phyloP scores from a whole-genome alignment of 2,329 filamentous ascomycete genomes.

The Venturiaceae sp. region DNA sequence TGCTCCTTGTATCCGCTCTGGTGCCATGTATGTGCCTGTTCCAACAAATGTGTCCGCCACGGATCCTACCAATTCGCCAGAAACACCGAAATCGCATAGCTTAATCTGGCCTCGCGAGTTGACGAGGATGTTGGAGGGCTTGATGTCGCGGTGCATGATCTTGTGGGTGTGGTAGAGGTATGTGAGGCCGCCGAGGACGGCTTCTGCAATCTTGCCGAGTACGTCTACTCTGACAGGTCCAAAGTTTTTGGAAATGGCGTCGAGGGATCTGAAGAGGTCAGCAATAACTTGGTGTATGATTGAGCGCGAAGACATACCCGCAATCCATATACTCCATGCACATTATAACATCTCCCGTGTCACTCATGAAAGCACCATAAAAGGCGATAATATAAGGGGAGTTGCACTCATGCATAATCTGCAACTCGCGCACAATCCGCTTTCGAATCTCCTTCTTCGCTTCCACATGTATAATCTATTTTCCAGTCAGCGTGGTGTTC shows the following conservation, averaged over 20 bases:
- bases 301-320: constrained; percentile 55
- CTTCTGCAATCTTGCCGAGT: constrained; percentile 93
- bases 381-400: constrained; percentile 96
- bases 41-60: constrained; percentile 97
- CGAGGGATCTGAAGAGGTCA: constrained; percentile 61
- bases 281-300: not conserved
- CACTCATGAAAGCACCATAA: constrained; percentile 94
- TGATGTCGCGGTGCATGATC: constrained; percentile 99
- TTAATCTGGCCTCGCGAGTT: constrained; percentile 94
- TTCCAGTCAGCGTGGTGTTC: constrained; percentile 5
- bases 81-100: constrained; percentile 98
- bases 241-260: constrained; percentile 88
- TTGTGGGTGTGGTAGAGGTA: constrained; percentile 94
- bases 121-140: constrained; percentile 93
- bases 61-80: constrained; percentile 93
- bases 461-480: constrained; percentile 91
- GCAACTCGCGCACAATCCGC: constrained; percentile 90
- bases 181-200: constrained; percentile 82
- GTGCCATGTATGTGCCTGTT: constrained; percentile 98
- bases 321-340: constrained; percentile 99
- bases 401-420: constrained; percentile 97
- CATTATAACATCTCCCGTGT: constrained; percentile 96
- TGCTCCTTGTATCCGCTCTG: constrained; percentile 92
- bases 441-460: constrained; percentile 96
- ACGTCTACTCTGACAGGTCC: constrained; percentile 94